phyloP scores from a whole-genome alignment of 495 filamentous ascomycete species.

The Penicillium parvum region DNA sequence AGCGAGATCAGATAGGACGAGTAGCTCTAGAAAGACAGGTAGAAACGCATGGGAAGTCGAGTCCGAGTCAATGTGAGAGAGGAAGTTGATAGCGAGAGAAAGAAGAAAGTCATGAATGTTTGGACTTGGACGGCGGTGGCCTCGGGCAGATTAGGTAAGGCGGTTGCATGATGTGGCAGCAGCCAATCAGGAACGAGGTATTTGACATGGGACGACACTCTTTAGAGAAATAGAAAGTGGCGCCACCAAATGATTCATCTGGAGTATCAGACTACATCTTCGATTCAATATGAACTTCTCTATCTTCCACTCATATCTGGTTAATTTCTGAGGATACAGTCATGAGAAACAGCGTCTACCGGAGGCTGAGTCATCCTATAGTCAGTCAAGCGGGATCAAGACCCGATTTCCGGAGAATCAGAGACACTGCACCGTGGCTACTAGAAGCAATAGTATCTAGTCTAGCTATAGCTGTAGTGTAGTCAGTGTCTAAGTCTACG shows the following conservation, averaged over 20 bases:
- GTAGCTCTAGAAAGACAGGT: conserved; percentile 5
- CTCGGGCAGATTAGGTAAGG: conserved; percentile 20
- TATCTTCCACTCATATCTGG: neutral
- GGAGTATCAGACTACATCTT: no score
- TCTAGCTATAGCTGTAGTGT: no score
- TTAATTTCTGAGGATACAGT: neutral
- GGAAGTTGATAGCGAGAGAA: neutral
- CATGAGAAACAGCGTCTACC: conserved; percentile 6
- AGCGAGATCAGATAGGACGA: conserved; percentile 17
- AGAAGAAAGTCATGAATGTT: conserved; percentile 12
- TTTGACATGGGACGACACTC: no score
- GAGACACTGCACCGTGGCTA: no score
- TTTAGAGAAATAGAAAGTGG: no score
- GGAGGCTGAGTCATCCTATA: conserved; percentile 18
- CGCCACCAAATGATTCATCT: conserved; percentile 30
- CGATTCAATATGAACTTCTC: conserved; percentile 10
- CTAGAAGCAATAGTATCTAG: neutral
- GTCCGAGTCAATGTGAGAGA: conserved; percentile 4
- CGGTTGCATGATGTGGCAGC: conserved; percentile 18
- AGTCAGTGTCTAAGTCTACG: no score
- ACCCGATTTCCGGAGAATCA: conserved; percentile 15
- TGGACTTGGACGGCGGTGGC: conserved; percentile 15
- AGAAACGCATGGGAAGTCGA: conserved; percentile 14
- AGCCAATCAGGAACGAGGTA: conserved; percentile 41
- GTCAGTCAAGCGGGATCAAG: neutral